These are phyloP conservation scores for Pseudocercospora fuligena DNA, from an alignment of 2,329 filamentous ascomycete species.

Conservation along the genomic window DNA sequence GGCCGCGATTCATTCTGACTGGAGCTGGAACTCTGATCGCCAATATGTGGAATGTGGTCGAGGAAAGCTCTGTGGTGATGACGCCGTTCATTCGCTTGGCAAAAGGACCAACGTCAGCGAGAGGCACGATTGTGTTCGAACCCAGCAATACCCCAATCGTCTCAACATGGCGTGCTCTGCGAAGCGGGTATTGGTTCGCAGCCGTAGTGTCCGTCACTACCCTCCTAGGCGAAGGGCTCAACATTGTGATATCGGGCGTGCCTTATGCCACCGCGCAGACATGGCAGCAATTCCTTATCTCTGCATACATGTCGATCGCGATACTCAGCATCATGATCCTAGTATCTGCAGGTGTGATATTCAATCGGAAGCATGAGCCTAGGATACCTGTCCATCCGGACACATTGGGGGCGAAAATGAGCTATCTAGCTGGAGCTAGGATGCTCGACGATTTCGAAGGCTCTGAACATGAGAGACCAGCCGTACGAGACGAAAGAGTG, in stretches of 20 bases:
- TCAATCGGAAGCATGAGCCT: conserved; percentile 20
- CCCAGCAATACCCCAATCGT: conserved; percentile 26
- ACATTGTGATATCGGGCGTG: conserved; percentile 27
- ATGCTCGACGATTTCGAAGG: conserved; percentile 26
- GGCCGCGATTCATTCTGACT: conserved; percentile 31
- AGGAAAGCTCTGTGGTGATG: conserved; percentile 26
- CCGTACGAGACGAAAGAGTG: conserved; percentile 16
- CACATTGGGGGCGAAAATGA: conserved; percentile 26
- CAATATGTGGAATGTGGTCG: conserved; percentile 24
- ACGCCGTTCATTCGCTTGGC: conserved; percentile 23
- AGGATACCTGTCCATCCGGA: conserved; percentile 26
- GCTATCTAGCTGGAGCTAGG: conserved; percentile 18
- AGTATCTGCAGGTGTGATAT: conserved; percentile 17
- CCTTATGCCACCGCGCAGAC: conserved; percentile 28
- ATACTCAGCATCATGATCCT: conserved; percentile 28
- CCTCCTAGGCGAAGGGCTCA: conserved; percentile 24
- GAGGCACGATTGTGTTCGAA: conserved; percentile 24
- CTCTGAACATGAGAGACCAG: conserved; percentile 11
- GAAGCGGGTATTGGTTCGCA: conserved; percentile 22
- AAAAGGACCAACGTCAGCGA: conserved; percentile 10
- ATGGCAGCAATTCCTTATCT: conserved; percentile 23
- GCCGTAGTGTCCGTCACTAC: conserved; percentile 23
- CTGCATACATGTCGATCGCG: conserved; percentile 23
- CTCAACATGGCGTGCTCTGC: conserved; percentile 19
- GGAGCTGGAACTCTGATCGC: conserved; percentile 26